Evolutionary conservation across 2,329 filamentous ascomycete species (phyloP), one percentile per base, ranked within the genome.

Genomic region (Clonostachys sp.): DNA sequence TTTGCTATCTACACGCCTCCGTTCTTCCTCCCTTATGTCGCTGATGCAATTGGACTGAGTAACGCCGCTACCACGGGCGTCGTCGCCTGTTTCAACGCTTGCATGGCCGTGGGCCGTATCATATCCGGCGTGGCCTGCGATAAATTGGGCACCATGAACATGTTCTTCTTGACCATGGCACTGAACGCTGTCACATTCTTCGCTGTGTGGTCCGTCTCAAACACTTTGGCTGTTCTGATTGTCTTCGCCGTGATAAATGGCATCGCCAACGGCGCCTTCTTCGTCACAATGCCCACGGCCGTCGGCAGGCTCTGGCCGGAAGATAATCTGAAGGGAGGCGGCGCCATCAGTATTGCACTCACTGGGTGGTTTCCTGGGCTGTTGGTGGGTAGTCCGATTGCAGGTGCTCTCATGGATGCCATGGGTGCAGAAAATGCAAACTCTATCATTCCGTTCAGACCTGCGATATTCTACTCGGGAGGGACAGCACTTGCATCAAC

Each of bases 1-100:
- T 83, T 83, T 52, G 72, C 78, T 0, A 68, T 83, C 14, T 73
- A 81, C 50, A 78, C 82, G 0, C 78, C 79, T 0, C 74, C 78
- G 0, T 83, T 81, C 64, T 83, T 82, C 56, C 61, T 83, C 4
- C 79, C 79, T 0, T 63, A 81, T 1, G 80, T 78, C 53, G 69
- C 68, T 17, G 60, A 66, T 10, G 76, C 77, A 0, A 63, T 84
- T 6, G 74, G 75, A 0, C 62, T 83, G 13, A 69, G 70, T 0
- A 66, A 75, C 3, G 64, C 64, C 6, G 69, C 66, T 0, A 79
- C 78, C 1, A 79, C 80, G 1, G 77, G 66, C 14, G 64, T 84
- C 0, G 68, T 84, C 1, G 80, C 80, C 1, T 77, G 72, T 3
- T 84, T 82, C 63, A 81, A 81, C 57, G 74, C 79, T 36, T 72